Evolutionary conservation across 2,329 filamentous ascomycete species (phyloP).

Genomic region (Teratosphaeria destructans): DNA sequence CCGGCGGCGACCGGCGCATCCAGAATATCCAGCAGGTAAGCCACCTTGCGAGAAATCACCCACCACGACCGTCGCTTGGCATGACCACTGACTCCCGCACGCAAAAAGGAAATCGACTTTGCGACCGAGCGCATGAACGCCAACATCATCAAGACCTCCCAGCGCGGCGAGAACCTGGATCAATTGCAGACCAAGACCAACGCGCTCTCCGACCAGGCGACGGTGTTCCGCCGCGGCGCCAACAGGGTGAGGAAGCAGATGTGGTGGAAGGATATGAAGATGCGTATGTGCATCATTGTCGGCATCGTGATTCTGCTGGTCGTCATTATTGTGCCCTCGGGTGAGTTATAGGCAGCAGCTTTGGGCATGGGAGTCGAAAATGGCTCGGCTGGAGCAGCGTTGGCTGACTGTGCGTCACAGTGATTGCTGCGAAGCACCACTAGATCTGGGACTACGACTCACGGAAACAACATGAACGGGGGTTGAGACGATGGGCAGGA

Average conservation of each 20-base stretch:
- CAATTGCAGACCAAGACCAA: conserved; percentile 86
- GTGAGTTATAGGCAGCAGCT: conserved; percentile 38
- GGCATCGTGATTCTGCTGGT: conserved; percentile 86
- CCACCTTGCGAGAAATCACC: not conserved
- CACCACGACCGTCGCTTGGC: not conserved
- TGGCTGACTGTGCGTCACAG: not conserved
- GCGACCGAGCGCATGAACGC: conserved; percentile 92
- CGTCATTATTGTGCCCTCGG: conserved; percentile 86
- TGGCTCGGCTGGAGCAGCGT: not conserved
- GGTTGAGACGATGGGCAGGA: not conserved
- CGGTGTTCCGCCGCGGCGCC: conserved; percentile 90
- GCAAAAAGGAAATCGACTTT: conserved; percentile 80
- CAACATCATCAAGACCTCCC: conserved; percentile 93
- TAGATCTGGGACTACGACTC: not conserved
- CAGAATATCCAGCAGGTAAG: conserved; percentile 1
- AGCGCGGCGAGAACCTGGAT: conserved; percentile 83
- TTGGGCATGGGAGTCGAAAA: not conserved
- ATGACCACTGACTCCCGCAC: not conserved
- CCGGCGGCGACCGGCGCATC: conserved; percentile 1
- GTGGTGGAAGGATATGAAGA: conserved; percentile 99
- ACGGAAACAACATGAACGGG: not conserved
- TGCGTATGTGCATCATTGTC: conserved; percentile 90
- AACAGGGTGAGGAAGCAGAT: conserved; percentile 89
- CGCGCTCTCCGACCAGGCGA: conserved; percentile 83
- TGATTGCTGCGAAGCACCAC: conserved; percentile 1